These are phyloP conservation scores for Vigna radiata DNA, from an alignment of 306 rosid species.

Conservation along the genomic window DNA sequence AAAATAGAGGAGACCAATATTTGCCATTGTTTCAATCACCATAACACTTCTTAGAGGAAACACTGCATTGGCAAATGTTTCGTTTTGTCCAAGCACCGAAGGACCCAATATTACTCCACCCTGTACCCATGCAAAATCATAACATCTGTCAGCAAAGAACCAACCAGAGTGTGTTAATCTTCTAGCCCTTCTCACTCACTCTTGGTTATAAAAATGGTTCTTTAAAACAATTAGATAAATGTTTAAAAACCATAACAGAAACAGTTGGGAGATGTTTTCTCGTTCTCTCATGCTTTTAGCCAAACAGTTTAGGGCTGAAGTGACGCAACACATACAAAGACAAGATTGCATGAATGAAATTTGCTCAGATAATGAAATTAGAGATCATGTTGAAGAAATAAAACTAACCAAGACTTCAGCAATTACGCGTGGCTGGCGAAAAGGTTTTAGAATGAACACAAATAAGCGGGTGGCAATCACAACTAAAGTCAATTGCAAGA, in stretches of 20 bases:
- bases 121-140: constrained; percentile 45
- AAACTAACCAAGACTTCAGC: constrained; percentile 79
- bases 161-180: neutral
- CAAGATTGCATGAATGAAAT: neutral
- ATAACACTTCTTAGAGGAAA: constrained; percentile 86
- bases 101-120: constrained; percentile 92
- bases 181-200: neutral
- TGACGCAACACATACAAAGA: neutral
- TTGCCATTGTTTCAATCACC: constrained; percentile 91
- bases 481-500: constrained; percentile 76
- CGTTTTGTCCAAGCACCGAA: constrained; percentile 67
- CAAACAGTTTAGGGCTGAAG: neutral
- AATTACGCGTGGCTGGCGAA: constrained; percentile 94
- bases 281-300: neutral
- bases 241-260: neutral
- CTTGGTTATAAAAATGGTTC: neutral
- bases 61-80: constrained; percentile 55
- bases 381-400: neutral
- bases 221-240: neutral
- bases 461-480: constrained; percentile 70
- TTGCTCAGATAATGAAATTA: neutral
- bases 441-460: constrained; percentile 78
- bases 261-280: neutral
- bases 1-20: constrained; percentile 83
- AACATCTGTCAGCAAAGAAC: neutral